These are phyloP conservation scores for Pseudonitzschia pungens DNA, from an alignment of 108 stramenopile genomes.

Conservation along the genomic window DNA sequence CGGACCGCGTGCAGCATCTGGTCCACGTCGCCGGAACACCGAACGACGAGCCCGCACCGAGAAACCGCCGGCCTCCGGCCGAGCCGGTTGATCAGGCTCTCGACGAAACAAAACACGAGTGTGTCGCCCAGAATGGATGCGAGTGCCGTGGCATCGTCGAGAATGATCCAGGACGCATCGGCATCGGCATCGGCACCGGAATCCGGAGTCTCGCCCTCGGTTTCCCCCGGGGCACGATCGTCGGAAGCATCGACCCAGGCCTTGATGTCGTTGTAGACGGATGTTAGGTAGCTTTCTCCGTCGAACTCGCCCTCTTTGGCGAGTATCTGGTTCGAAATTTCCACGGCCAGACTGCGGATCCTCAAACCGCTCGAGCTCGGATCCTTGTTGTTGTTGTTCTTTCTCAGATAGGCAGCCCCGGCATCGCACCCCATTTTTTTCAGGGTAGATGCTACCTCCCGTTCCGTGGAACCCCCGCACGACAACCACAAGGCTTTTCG, in stretches of 20 bases:
- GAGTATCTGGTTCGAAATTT: slow-evolving; percentile 21
- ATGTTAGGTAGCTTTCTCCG: slow-evolving; percentile 34
- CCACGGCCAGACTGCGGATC: slow-evolving; percentile 26
- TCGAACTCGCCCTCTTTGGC: slow-evolving; percentile 15
- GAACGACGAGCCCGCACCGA: slow-evolving; percentile 35
- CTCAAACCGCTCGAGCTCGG: background rate
- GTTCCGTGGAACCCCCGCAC: slow-evolving; percentile 28
- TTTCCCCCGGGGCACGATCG: background rate
- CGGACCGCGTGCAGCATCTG: slow-evolving; percentile 8
- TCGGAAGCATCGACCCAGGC: slow-evolving; percentile 15
- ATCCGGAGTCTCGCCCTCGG: no score
- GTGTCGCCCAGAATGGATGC: slow-evolving; percentile 47
- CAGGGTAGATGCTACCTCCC: slow-evolving; percentile 32
- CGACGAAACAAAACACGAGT: slow-evolving; percentile 52
- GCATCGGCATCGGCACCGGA: background rate
- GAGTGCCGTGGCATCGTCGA: slow-evolving; percentile 68
- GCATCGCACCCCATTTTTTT: slow-evolving; percentile 47
- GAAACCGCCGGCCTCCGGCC: background rate
- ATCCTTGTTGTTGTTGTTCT: background rate
- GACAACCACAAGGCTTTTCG: slow-evolving; percentile 39
- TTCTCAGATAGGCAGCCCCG: slow-evolving; percentile 24
- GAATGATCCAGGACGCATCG: slow-evolving; percentile 39
- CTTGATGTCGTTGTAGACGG: slow-evolving; percentile 29
- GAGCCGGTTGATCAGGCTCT: slow-evolving; percentile 19
- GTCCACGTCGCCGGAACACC: slow-evolving; percentile 43